Base-by-base conservation (phyloP, 805 yeast genomes). In the Starmerella sirachaensis region DNA sequence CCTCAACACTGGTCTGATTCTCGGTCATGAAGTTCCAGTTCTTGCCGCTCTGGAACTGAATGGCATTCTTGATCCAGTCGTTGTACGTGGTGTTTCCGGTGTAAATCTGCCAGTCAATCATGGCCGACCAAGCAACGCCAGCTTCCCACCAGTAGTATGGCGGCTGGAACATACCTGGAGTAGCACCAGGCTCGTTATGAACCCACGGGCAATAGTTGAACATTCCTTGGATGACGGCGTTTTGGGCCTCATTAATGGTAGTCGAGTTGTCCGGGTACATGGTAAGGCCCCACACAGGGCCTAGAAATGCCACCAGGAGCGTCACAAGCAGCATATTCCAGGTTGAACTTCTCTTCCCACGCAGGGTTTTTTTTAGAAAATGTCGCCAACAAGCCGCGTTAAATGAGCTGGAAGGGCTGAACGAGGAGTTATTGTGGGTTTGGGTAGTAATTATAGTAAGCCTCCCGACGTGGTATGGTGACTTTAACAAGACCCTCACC, bases 131-230 rank as follows among this genome's bases (percentile, higher is more conserved):
- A 2, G 88, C 94, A 43, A 86, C 93, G 48, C 97, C 97, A 8
- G 96, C 94, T 62, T 85, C 84, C 96, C 96, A 86, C 98, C 97
- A 88, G 67, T 88, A 88, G 66, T 88, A 86, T 0, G 97, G 97
- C 54, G 67, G 63, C 10, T 76, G 64, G 58, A 91, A 86, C 85
- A 80, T 76, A 29, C 97, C 98, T 19, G 81, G 65, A 4, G 85
- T 70, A 7, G 86, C 79, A 24, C 95, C 96, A 29, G 66, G 57
- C 24, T 67, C 56, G 45, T 58, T 48, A 21, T 83, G 83, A 47
- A 70, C 69, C 58, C 79, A 79, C 10, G 51, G 51, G 27, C 41
- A 33, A 58, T 79, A 79, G 57, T 74, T 74, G 65, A 79, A 63
- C 47, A 77, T 56, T 39, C 88, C 91, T 18, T 64, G 56, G 12